Evolutionary conservation across 2,329 filamentous ascomycete species (phyloP), one percentile per base, ranked within the genome.

Genomic region (Cladosporium phlei): DNA sequence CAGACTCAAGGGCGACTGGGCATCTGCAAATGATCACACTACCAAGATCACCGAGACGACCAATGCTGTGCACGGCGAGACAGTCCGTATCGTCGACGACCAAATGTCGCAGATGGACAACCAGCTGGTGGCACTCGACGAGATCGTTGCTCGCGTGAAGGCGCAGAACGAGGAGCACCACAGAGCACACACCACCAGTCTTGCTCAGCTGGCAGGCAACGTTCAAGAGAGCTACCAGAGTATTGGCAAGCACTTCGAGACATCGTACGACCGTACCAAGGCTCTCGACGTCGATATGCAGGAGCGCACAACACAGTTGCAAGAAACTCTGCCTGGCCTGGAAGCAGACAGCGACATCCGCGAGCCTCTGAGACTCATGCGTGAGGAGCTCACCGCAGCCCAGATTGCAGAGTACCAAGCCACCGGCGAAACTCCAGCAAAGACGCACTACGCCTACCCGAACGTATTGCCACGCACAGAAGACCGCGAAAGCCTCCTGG

Each of bases 81-180:
- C 91, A 0, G 81, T 95, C 22, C 83, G 84, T 5, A 91, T 94
- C 48, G 90, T 97, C 10, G 86, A 91, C 59, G 83, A 86, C 48
- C 93, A 98, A 68, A 86, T 94, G 70, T 77, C 79, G 47, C 87
- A 95, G 55, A 85, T 98, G 61, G 84, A 86, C 51, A 78, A 76
- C n/a, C 88, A 97, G 66, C 90, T 98, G 79, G 80, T 83, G 47
- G 86, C 88, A 1, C 77, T 98, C 6, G 91, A 97, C 59, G 87
- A 91, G 55, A 95, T 96, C 58, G 88, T 97, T 29, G 78, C 83
- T 24, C 82, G 86, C 24, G 89, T 94, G 39, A 81, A 84, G 50
- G 79, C 79, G 1, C 85, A 94, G 59, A 97, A 95, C 63, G 80
- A 84, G 22, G 73, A 75, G 14, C 88, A 95, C 61, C 84, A 93